These are phyloP conservation scores for Rhypophila decipiens DNA, from an alignment of 495 filamentous ascomycete genomes.

Conservation along the genomic window DNA sequence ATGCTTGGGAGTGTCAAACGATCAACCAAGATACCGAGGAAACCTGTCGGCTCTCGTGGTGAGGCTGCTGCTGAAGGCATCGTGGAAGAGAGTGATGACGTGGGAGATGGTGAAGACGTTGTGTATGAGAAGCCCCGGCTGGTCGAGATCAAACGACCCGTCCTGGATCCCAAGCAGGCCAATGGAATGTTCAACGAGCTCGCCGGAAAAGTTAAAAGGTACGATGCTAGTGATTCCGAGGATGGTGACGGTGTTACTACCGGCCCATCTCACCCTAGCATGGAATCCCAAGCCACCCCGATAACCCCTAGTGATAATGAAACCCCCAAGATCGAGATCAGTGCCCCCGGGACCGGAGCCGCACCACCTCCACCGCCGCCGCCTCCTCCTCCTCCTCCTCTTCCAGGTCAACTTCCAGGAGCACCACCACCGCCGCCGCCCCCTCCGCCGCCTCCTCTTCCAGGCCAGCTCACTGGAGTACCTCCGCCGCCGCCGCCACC, in stretches of 20 bases:
- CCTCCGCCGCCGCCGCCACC: conserved; percentile 26
- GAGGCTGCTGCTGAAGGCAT: conserved; percentile 33
- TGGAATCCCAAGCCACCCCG: conserved; percentile 64
- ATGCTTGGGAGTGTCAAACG: conserved; percentile 60
- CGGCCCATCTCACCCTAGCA: conserved; percentile 67
- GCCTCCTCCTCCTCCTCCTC: conserved; percentile 25
- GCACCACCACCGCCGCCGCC: conserved; percentile 19
- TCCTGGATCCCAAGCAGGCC: conserved; percentile 66
- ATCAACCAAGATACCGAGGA: conserved; percentile 44
- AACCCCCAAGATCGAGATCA: conserved; percentile 41
- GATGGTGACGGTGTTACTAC: conserved; percentile 67
- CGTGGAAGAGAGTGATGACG: conserved; percentile 34
- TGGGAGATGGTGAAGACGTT: conserved; percentile 41
- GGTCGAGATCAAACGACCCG: conserved; percentile 63
- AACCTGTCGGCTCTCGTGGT: conserved; percentile 40
- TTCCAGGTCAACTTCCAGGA: conserved; percentile 19
- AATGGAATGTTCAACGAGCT: conserved; percentile 77
- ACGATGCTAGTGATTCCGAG: conserved; percentile 68
- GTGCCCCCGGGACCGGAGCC: conserved; percentile 15
- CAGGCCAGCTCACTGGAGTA: conserved; percentile 6
- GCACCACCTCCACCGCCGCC: conserved; percentile 28
- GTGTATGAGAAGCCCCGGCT: conserved; percentile 62
- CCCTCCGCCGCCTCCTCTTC: conserved; percentile 29
- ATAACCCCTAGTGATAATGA: conserved; percentile 62
- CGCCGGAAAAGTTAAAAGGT: conserved; percentile 64